A percentile compares a stretch with the other conserved stretches of the same genome.
Conservation (phyloP, 2,329 filamentous ascomycete species). For the Aureobasidium lini region DNA sequence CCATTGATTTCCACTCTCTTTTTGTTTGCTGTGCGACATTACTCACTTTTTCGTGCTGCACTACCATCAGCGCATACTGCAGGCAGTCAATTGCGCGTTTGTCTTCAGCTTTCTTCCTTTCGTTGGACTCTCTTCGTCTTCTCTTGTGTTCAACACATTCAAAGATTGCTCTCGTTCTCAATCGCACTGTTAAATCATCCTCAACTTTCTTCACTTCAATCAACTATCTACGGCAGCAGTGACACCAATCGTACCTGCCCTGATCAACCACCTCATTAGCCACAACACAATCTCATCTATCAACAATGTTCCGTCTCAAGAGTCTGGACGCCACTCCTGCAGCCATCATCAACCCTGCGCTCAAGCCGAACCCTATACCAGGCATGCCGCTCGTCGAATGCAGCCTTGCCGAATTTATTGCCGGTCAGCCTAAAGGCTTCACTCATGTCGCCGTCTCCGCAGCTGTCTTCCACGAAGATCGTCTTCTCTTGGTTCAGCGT, state of each 20-base stretch:
- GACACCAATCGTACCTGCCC: background rate
- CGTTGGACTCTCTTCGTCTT: background rate
- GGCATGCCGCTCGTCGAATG: constrained; percentile 2
- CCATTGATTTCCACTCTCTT: background rate
- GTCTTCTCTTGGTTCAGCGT: constrained; percentile 39
- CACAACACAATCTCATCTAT: background rate
- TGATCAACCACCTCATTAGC: background rate
- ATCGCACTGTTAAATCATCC: background rate
- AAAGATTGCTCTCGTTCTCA: background rate
- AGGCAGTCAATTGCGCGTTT: constrained; percentile 1
- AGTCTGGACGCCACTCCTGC: constrained; percentile 9
- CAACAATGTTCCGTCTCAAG: constrained; percentile 16
- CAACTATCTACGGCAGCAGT: background rate
- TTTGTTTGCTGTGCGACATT: background rate
- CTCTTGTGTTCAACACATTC: background rate
- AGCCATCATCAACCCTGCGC: constrained; percentile 13
- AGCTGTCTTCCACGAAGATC: constrained; percentile 19
- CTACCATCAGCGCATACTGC: background rate
- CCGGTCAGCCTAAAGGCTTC: constrained; percentile 12
- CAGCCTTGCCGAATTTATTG: background rate
- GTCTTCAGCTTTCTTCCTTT: background rate
- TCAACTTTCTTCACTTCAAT: background rate
- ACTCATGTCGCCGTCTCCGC: constrained; percentile 15
- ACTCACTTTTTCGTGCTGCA: background rate
- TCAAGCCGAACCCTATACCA: constrained; percentile 5